phyloP scores from a whole-genome alignment of 768 basidiomycete species.

The Piloderma croceum region DNA sequence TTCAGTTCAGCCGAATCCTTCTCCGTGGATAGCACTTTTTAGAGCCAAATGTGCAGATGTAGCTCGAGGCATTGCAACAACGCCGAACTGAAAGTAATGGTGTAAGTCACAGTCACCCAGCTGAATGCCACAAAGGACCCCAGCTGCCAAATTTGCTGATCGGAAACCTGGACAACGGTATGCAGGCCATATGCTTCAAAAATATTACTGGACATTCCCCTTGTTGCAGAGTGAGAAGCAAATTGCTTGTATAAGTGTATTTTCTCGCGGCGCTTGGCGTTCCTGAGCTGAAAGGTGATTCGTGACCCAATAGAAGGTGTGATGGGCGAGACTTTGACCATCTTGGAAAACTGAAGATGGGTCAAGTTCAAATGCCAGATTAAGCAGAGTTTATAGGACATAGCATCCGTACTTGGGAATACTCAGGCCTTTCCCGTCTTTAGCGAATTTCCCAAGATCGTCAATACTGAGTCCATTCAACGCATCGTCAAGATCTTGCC shows the following conservation, averaged over 20 bases:
- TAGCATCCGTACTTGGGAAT: constrained; percentile 12
- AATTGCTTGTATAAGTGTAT: constrained; percentile 15
- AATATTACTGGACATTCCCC: constrained; percentile 11
- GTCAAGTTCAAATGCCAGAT: constrained; percentile 13
- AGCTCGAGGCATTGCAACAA: too few species aligned
- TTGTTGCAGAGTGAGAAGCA: constrained; percentile 6
- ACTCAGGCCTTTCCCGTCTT: constrained; percentile 4
- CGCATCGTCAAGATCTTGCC: too few species aligned
- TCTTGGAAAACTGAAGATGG: constrained; percentile 8
- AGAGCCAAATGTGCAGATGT: too few species aligned
- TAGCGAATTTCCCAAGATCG: constrained; percentile 6
- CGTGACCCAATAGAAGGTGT: constrained; percentile 11
- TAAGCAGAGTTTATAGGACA: constrained; percentile 14
- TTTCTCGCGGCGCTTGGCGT: constrained; percentile 9
- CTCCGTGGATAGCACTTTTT: too few species aligned
- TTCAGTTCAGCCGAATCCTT: too few species aligned
- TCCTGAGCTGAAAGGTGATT: constrained; percentile 13
- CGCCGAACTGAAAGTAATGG: too few species aligned
- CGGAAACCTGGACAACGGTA: too few species aligned
- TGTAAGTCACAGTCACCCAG: too few species aligned
- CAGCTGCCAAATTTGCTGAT: too few species aligned
- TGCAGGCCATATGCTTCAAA: constrained; percentile 13
- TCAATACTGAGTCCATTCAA: not conserved
- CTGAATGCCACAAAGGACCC: too few species aligned
- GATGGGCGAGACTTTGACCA: constrained; percentile 10